Evolutionary conservation across 2,329 filamentous ascomycete genomes (phyloP).

Genomic region (Botryotinia globosa): DNA sequence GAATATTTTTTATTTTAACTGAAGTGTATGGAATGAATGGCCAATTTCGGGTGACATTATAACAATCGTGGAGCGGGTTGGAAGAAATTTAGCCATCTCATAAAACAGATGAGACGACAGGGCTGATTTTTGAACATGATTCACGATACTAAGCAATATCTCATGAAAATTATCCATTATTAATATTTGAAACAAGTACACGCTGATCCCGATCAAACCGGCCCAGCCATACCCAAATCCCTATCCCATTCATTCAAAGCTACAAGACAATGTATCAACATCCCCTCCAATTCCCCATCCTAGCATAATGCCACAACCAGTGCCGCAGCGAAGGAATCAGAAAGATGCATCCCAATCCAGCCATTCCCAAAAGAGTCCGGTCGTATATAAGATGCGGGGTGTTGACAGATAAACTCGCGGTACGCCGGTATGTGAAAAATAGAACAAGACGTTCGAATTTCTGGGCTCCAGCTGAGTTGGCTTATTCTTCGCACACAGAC

Average conservation of each 20-base stretch:
- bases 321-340: constrained; percentile 15
- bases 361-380: constrained; percentile 22
- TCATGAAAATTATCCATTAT: background rate
- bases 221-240: background rate
- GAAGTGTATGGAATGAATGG: background rate
- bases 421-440: constrained; percentile 32
- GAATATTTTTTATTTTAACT: too few relatives aligned
- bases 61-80: background rate
- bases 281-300: background rate
- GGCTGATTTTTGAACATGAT: background rate
- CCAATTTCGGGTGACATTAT: background rate
- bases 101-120: background rate
- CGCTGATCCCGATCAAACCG: background rate
- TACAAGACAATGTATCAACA: constrained; percentile 13
- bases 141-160: background rate
- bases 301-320: constrained; percentile 18
- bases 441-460: constrained; percentile 40
- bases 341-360: constrained; percentile 18
- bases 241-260: background rate
- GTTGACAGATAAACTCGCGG: constrained; percentile 31
- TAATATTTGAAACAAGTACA: background rate
- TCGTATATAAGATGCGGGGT: constrained; percentile 25
- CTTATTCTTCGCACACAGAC: constrained; percentile 86
- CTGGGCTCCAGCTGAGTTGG: constrained; percentile 39
- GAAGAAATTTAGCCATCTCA: background rate